Evolutionary conservation across 805 yeast species (phyloP), one percentile per base, ranked within the genome.

Genomic region (Starmerella geochares): DNA sequence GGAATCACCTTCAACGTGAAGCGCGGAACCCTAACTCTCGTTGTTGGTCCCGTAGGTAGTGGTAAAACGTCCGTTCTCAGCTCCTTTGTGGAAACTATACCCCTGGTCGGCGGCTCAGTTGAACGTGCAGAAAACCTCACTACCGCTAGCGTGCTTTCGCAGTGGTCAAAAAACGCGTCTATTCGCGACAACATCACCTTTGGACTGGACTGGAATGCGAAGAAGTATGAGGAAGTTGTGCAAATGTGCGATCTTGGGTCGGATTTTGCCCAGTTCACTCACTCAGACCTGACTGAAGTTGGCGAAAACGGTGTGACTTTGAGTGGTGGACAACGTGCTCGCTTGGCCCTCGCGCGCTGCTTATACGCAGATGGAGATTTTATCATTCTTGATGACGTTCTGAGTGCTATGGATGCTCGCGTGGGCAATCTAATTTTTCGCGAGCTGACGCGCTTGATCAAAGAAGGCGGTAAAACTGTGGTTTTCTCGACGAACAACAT

Each of bases 271-370:
- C 46, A 32, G 9, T 53, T 56, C 14, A 19, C 45, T 11, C 25
- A 43, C 14, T 48, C 57, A 3, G 60, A 56, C 24, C 28, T 24
- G n/a, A 53, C 56, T 10, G 94, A 86, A 64, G 81, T 86, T 58
- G 95, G 95, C 54, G 95, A 86, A 62, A 73, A 86, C 57, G 95
- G 95, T 59, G 81, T 86, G 46, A 86, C 90, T 0, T 67, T 86
- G 37, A 83, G 92, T 9, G 95, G 95, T 47, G 95, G 95, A 41
- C 95, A 86, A 63, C 85, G 85, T 67, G 90, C 94, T 0, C 75
- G 95, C 62, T 79, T 85, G 52, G 79, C 78, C 59, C 69, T 85
- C 48, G 94, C 95, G 1, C 73, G 95, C 58, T 83, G 92, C 1
- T 83, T 82, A 1, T 85, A 86, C 58, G 74, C 78, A 16, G 71